Evolutionary conservation across 768 basidiomycete species (phyloP), one percentile per base, ranked within the genome.

Genomic region (Coprinellus micaceus): DNA sequence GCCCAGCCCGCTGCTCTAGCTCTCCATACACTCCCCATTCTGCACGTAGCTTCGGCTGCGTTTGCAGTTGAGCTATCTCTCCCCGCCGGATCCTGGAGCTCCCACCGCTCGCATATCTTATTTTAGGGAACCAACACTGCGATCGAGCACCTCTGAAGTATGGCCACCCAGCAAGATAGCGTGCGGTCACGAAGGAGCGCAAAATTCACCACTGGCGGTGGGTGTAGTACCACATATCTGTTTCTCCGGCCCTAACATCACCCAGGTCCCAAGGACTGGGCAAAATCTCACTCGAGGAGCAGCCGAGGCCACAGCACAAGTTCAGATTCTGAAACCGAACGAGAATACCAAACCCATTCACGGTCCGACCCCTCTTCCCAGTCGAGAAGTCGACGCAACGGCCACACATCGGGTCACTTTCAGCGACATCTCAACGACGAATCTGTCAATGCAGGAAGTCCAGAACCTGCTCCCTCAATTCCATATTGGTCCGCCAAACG

Each of bases 401-500:
- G 52, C 49, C 15, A 61, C 64, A 49, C 59, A 66, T 26, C 55
- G 60, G 58, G 60, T 62, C 64, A 75, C 40, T 21, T 43, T 74
- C 60, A 66, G 72, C 36, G 67, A 74, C 40, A 73, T 69, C n/a
- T 70, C 69, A 63, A 70, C 29, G 77, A 72, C 60, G 74, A 69
- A 11, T 83, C 82, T 1, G 67, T 77, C 11, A 83, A 78, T 19
- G 15, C 13, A 49, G 78, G 77, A 4, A 63, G 74, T 30, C 77
- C 65, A 57, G 81, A 79, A 56, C 64, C 73, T 29, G 70, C 81
- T n/a, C 85, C 88, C 46, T 77, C 85, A 26, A 80, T 89, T 19
- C 89, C 89, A 0, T 88, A 89, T 70, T 91, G 88, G 88, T 88
- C 88, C 40, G 86, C 87, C 4, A 94, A 95, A 69, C 83, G 94